Evolutionary conservation across 73 alveolate species (phyloP).

Genomic region (Uronychia binucleata): DNA sequence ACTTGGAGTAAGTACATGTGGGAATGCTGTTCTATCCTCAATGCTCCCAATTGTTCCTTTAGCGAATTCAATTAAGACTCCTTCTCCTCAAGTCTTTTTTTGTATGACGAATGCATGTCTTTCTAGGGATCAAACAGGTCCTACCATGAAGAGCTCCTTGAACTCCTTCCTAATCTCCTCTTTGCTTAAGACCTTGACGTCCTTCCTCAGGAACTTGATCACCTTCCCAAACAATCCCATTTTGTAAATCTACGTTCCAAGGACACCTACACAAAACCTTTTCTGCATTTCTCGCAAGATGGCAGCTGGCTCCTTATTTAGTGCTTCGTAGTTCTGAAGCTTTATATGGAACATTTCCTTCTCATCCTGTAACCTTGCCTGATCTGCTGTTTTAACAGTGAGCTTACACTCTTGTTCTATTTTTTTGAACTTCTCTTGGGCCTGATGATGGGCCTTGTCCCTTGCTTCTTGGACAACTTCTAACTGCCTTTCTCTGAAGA

Average conservation of each 20-base stretch:
- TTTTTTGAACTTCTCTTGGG: background rate
- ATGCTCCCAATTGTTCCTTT: background rate
- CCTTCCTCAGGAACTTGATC: background rate
- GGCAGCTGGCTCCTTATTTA: background rate
- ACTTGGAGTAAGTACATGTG: background rate
- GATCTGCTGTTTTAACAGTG: too few species aligned
- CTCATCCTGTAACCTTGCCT: background rate
- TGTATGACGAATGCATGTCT: background rate
- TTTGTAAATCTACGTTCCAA: background rate
- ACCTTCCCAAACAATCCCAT: background rate
- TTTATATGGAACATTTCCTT: background rate
- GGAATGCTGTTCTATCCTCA: background rate
- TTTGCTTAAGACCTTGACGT: background rate
- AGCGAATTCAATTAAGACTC: background rate
- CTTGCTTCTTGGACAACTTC: background rate
- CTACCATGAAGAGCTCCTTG: background rate
- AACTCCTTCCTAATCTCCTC: background rate
- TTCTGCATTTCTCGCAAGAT: background rate
- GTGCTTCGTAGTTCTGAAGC: background rate
- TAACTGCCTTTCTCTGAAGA: background rate
- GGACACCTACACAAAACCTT: background rate
- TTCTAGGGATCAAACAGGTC: background rate
- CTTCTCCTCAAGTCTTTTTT: background rate
- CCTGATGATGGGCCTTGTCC: background rate
- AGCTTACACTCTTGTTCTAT: background rate